Base-by-base conservation (phyloP, 768 basidiomycete genomes). In the Tricholoma bakamatsutake region DNA sequence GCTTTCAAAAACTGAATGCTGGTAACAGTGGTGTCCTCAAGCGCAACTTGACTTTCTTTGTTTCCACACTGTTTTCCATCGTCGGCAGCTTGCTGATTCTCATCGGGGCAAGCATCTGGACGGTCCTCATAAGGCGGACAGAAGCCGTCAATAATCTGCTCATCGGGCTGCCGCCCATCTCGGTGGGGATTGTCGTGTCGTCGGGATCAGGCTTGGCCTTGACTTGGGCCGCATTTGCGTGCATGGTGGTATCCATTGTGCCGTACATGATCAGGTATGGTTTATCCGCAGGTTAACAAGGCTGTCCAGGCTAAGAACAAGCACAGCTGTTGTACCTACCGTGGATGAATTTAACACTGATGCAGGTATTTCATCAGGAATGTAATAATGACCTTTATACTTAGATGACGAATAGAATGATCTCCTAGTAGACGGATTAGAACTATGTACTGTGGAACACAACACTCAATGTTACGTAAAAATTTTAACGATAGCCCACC, bases 251-350 rank as follows among this genome's bases (percentile, higher is more conserved):
- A 17, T 89, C 90, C 1, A 72, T 84, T 50, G 66, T 88, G 40
- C 90, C 90, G 12, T 92, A 90, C 65, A 79, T 88, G 76, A 77
- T 90, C 62, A 90, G 83, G 89, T 89, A 58, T 83, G 67, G 15
- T 10, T 42, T 6, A 55, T 45, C 53, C 50, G 24, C 52, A 47
- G 34, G 30, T 9, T 8, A 28, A 15, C n/a, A 12, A 18, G n/a
- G 48, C 51, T 33, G 24, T 15, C 18, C 24, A 34, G 6, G 12
- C 27, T 40, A 40, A 37, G 28, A 55, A 40, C 6, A 37, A 24
- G n/a, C 49, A n/a, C 59, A 91, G 89, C 61, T 91, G 88, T 64
- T 90, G 87, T 71, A 91, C 90, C 53, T 91, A 77, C 72, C 83
- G 88, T 59, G 85, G 88, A 71, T 88, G 64, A 73, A 55, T n/a